Evolutionary conservation across 805 yeast genomes (phyloP), one percentile per base, ranked within the genome.

Genomic region (Candida tallmaniae): DNA sequence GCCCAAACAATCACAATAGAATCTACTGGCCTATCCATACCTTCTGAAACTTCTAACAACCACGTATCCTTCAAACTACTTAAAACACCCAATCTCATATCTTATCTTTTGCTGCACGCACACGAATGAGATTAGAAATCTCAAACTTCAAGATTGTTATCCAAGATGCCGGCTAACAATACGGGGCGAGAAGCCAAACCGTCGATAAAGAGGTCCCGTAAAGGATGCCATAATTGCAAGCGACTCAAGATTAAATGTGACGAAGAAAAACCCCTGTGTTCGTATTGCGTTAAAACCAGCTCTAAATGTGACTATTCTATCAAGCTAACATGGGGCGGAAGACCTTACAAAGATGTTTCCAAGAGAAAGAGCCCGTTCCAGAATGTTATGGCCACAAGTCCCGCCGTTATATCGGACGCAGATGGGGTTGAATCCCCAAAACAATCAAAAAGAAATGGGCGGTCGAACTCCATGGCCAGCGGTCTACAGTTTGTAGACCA

Each of bases 251-350:
- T 78, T 23, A 82, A 83, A 53, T 83, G 94, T 49, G 81, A 79
- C 45, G 90, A 83, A 51, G 41, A 34, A 13, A 79, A 78, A 48
- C 93, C 93, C 0, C 40, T 48, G 0, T 83, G 94, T 47, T 46
- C 69, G 0, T 65, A 71, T 38, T 83, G 94, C 50, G 26, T 48
- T 1, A 76, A 72, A 40, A 54, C 68, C 2, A 54, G 58, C 1
- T 36, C 47, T 7, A 53, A 56, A 11, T 83, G 93, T 55, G 88
- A 81, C 48, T 83, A 83, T 45, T 62, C 79, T 4, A 46, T 83
- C 7, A 73, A 69, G 40, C 59, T 83, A 21, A 71, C 76, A 0
- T 83, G 90, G 90, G 88, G 86, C 13, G 89, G 89, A 0, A 56
- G 88, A 31, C 85, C 85, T 0, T 73, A 65, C 50, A 74, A 74